Base-by-base conservation (phyloP, 345 rosid species). In the Rhodamnia rubescens region DNA sequence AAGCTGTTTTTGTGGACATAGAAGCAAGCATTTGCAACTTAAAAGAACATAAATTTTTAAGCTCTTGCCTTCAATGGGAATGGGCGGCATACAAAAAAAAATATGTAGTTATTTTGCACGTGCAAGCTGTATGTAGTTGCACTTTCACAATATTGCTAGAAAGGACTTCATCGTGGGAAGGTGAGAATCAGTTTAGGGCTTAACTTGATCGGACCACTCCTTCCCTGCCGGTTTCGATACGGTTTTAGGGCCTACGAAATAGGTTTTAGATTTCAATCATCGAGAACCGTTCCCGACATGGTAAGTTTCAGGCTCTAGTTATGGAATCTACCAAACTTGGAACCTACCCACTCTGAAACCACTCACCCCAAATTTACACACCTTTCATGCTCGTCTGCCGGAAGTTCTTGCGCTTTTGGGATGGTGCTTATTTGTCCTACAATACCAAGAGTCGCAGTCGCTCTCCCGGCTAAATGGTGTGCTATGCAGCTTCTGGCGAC, bases 201-300 rank as follows among this genome's bases (percentile, higher is more conserved):
- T n/a, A 27, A 59, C 15, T 0, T 12, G 74, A 59, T 26, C 0
- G 10, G 15, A 27, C 42, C 11, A 11, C 29, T 40, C 22, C 18
- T 29, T 3, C 22, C 11, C 14, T 1, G 11, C 22, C 12, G 2
- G 2, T 64, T 64, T 16, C 8, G 3, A 1, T 29, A 0, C 2
- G 0, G 11, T 36, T 3, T 11, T 0, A 8, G 1, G 11, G 1
- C 29, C 44, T 64, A 29, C 8, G 16, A 15, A 21, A 5, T 64
- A 29, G 9, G 22, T 64, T 32, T 5, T 14, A 29, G 22, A 18
- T 61, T 29, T 3, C 42, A 61, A 29, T 29, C 29, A 29, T 11
- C 16, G 5, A 7, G 44, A 64, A 64, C 20, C 3, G 2, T 2
- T 64, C 44, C 16, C 5, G 3, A 29, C 18, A 36, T 8, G 22